Percentiles rank a stretch among this genome's conserved stretches.
phyloP scores from a whole-genome alignment of 495 filamentous ascomycete genomes.

The Lasiosphaeria hispida region DNA sequence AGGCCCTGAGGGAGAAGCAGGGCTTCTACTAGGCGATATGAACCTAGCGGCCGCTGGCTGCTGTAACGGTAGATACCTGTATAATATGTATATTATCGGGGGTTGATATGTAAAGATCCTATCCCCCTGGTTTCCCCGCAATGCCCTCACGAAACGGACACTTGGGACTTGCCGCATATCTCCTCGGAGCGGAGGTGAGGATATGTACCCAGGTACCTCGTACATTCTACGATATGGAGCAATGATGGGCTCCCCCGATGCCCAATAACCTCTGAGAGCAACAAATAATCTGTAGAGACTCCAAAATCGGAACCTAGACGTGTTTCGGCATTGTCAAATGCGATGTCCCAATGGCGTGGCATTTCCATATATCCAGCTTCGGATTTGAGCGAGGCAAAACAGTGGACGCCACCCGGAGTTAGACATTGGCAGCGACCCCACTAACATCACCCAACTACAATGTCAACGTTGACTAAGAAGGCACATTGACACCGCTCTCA shows the following conservation, averaged over 20 bases:
- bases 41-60: background rate
- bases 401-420: slow-evolving; percentile 2
- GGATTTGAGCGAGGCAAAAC: background rate
- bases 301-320: too few species aligned
- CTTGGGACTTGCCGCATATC: too few species aligned
- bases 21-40: slow-evolving; percentile 22
- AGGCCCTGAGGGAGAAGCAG: slow-evolving; percentile 40
- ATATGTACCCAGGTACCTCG: too few species aligned
- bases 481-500: background rate
- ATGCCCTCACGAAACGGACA: too few species aligned
- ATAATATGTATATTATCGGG: slow-evolving; percentile 1
- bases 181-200: too few species aligned
- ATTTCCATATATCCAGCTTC: background rate
- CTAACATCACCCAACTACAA: slow-evolving; percentile 4
- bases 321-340: too few species aligned
- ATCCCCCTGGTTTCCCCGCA: too few species aligned
- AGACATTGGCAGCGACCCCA: background rate
- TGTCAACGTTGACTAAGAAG: slow-evolving; percentile 11
- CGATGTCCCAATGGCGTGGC: too few species aligned
- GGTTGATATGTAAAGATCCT: background rate
- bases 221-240: too few species aligned
- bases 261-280: too few species aligned
- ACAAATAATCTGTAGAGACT: too few species aligned
- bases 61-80: background rate
- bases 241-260: too few species aligned